Evolutionary conservation across 2,329 filamentous ascomycete genomes (phyloP).

Genomic region (Mollisia scopiformis): DNA sequence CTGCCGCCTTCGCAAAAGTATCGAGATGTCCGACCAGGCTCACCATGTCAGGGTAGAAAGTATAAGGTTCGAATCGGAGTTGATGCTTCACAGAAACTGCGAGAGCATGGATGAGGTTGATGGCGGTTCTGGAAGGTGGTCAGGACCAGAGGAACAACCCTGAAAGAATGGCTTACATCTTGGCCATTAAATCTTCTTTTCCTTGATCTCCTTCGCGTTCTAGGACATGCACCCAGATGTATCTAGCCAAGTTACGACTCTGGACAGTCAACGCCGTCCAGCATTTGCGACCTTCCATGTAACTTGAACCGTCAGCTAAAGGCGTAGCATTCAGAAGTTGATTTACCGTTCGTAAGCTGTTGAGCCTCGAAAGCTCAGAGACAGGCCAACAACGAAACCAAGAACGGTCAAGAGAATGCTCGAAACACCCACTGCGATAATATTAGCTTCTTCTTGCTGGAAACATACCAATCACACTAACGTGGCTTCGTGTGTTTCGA

Average conservation of each 20-base stretch:
- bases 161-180: constrained; percentile 47
- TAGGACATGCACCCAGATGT: constrained; percentile 79
- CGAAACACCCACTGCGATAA: constrained; percentile 42
- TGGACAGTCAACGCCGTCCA: constrained; percentile 66
- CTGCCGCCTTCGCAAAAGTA: constrained; percentile 67
- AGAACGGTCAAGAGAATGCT: constrained; percentile 68
- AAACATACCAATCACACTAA: constrained; percentile 9
- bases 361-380: constrained; percentile 74
- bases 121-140: constrained; percentile 38
- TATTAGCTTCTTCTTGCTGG: constrained; percentile 55
- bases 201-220: constrained; percentile 57
- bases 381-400: constrained; percentile 80
- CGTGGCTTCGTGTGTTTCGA: too few species aligned
- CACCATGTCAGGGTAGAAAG: constrained; percentile 73
- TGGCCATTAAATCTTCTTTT: constrained; percentile 70
- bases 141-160: not conserved
- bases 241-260: constrained; percentile 68
- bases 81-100: constrained; percentile 80
- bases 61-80: constrained; percentile 81
- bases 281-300: constrained; percentile 64
- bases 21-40: constrained; percentile 74
- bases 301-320: constrained; percentile 31
- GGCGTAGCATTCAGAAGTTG: not conserved
- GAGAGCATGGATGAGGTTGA: constrained; percentile 80
- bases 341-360: constrained; percentile 71